Evolutionary conservation across 208 protist species (phyloP).

Genomic region (Trypanosoma vivax): DNA sequence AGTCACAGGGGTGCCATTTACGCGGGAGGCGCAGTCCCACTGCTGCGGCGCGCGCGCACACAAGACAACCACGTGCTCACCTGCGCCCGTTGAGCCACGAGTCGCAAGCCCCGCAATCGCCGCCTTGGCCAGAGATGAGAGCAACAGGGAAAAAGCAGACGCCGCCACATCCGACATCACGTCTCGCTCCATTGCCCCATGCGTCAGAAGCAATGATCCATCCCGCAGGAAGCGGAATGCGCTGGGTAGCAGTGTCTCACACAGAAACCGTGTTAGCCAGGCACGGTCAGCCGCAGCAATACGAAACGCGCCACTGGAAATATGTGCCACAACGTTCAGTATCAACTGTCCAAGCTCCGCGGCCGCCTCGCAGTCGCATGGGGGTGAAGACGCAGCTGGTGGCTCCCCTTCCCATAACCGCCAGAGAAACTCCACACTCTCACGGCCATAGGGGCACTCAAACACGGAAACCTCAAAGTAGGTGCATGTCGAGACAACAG

Average conservation of each 20-base stretch:
- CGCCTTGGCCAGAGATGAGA: slow-evolving; percentile 18
- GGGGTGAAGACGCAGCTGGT: neutral
- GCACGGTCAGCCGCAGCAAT: neutral
- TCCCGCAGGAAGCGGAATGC: slow-evolving; percentile 4
- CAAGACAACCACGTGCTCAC: neutral
- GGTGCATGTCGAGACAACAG: slow-evolving; percentile 11
- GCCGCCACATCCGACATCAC: neutral
- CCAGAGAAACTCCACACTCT: slow-evolving; percentile 10
- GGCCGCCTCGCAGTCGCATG: slow-evolving; percentile 6
- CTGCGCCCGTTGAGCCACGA: neutral
- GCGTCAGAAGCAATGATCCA: slow-evolving; percentile 3
- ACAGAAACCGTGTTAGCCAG: slow-evolving; percentile 12
- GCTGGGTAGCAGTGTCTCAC: slow-evolving; percentile 11
- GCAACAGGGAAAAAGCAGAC: slow-evolving; percentile 13
- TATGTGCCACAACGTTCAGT: slow-evolving; percentile 7
- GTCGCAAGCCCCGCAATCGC: slow-evolving; percentile 6
- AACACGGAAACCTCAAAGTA: slow-evolving; percentile 18
- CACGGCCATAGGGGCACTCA: slow-evolving; percentile 15
- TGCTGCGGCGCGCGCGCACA: neutral
- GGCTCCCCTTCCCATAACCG: slow-evolving; percentile 5
- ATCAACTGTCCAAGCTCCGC: slow-evolving; percentile 5
- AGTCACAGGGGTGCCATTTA: too few species aligned
- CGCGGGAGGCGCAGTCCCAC: too few species aligned
- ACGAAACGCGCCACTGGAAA: slow-evolving; percentile 4
- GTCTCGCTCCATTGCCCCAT: neutral